Base-by-base conservation (phyloP, 495 filamentous ascomycete genomes). In the Endocarpon pusillum region DNA sequence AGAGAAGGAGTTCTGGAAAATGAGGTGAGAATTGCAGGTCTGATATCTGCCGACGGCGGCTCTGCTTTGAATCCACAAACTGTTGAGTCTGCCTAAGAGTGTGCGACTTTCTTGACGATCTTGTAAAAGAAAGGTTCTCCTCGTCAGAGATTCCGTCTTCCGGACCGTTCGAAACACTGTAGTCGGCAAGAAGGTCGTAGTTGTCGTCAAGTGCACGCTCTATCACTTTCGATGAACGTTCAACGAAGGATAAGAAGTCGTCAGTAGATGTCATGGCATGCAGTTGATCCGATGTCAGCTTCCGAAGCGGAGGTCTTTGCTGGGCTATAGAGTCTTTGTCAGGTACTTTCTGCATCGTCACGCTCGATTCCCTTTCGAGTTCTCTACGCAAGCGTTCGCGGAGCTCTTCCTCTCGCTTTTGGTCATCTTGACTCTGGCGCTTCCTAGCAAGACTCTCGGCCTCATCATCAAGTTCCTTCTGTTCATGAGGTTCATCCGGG, bases 21-120 rank as follows among this genome's bases (percentile, higher is more conserved):
- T 78, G 37, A 12, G 82, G 80, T 18, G 86, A 94, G 49, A 94
- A 96, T 55, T 80, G 75, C 30, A 96, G 65, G 45, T 83, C 79
- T 47, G 75, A 92, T 47, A 96, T 75, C 81, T 94, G 93, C 39
- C 91, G 73, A 56, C 92, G 94, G 58, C 84, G 89, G 50, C 85
- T 92, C 86, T 86, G 94, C 48, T 83, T 62, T 38, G 94, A 85
- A 45, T 94, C 82, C 53, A 78, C 92, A 53, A 96, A 96, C 46
- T 94, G 85, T 11, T 73, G 76, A 22, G 93, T 58, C 52, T 99
- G 86, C 47, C 75, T 80, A 39, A 96, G 75, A 22, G 78, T 68
- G 44, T 83, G 70, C 24, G 77, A 73, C 32, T 78, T 80, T 51
- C 80, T 83, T 9, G 77, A 79, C 26, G 69, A 65, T 3, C 62